phyloP scores from a whole-genome alignment of 768 basidiomycete genomes.

The Dacryopinax primogenitus region DNA sequence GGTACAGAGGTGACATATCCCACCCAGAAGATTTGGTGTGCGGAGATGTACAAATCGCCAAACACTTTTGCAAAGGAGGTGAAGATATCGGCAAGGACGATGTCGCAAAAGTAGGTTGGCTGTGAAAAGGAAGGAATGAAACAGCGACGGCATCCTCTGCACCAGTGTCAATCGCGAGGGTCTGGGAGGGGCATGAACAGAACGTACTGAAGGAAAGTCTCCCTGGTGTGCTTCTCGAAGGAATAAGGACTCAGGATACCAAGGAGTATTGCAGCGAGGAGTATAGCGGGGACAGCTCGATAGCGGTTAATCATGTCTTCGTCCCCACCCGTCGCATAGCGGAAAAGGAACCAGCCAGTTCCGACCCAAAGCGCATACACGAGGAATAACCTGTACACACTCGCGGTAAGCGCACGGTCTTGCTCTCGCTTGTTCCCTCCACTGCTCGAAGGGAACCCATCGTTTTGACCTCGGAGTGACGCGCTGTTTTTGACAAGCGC shows the following conservation, averaged over 20 bases:
- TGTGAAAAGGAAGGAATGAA: constrained; percentile 46
- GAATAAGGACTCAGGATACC: constrained; percentile 56
- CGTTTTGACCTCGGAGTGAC: constrained; percentile 16
- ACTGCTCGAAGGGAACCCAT: constrained; percentile 8
- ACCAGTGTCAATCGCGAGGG: background rate
- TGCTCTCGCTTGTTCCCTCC: background rate
- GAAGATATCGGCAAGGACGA: constrained; percentile 87
- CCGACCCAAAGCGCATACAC: constrained; percentile 50
- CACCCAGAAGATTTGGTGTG: constrained; percentile 75
- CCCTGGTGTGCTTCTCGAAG: constrained; percentile 56
- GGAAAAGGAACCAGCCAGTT: constrained; percentile 56
- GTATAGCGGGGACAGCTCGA: constrained; percentile 62
- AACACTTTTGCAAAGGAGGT: constrained; percentile 96
- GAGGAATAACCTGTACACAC: constrained; percentile 51
- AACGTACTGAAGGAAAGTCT: constrained; percentile 65
- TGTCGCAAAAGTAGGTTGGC: constrained; percentile 75
- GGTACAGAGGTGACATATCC: constrained; percentile 60
- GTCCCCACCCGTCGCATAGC: constrained; percentile 45
- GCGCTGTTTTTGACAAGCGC: constrained; percentile 42
- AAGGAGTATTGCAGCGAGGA: constrained; percentile 44
- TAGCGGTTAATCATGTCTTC: constrained; percentile 53
- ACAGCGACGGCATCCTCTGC: constrained; percentile 63
- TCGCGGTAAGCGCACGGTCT: background rate
- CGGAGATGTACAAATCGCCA: constrained; percentile 83
- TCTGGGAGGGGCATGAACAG: background rate